A percentile compares a stretch with the other conserved stretches of the same genome.
Evolutionary conservation across 2,329 filamentous ascomycete genomes (phyloP).

Genomic region (Colletotrichum spinosum): DNA sequence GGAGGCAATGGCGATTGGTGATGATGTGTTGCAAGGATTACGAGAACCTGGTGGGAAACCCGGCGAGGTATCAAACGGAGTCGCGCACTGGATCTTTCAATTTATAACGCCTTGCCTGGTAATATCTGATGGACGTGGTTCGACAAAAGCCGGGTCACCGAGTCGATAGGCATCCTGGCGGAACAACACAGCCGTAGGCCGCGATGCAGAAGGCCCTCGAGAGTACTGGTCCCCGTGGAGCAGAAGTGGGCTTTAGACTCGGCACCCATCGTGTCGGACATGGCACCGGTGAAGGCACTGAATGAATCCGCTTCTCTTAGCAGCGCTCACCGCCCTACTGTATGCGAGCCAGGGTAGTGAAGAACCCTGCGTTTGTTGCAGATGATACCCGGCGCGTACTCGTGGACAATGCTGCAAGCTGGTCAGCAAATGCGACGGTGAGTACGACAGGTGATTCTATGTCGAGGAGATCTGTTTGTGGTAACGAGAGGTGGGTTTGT

Average conservation of each 20-base stretch:
- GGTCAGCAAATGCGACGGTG: no score
- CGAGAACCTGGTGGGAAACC: background rate
- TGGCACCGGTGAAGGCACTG: conserved; percentile 28
- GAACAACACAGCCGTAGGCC: conserved; percentile 8
- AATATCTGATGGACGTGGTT: background rate
- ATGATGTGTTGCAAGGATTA: conserved; percentile 34
- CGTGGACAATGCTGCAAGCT: no score
- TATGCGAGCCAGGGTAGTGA: conserved; percentile 19
- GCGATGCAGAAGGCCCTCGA: conserved; percentile 6
- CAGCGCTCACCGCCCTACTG: conserved; percentile 31
- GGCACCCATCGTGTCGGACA: conserved; percentile 1
- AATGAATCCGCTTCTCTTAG: conserved; percentile 4
- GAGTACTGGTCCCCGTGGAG: conserved; percentile 1
- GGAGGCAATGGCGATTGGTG: conserved; percentile 2
- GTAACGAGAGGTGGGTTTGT: no score
- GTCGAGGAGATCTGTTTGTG: no score
- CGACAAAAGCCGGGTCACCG: no score
- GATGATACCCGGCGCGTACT: no score
- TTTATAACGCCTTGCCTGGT: background rate
- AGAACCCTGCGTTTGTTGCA: background rate
- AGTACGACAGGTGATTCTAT: no score
- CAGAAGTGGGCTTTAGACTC: conserved; percentile 8
- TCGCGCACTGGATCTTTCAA: no score
- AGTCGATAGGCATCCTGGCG: background rate
- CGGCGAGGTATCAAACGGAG: background rate